Percentiles rank a stretch among this genome's conserved stretches.
Conservation (phyloP, 1,284 basidiomycete species). For the Limonomyces culmigenus region DNA sequence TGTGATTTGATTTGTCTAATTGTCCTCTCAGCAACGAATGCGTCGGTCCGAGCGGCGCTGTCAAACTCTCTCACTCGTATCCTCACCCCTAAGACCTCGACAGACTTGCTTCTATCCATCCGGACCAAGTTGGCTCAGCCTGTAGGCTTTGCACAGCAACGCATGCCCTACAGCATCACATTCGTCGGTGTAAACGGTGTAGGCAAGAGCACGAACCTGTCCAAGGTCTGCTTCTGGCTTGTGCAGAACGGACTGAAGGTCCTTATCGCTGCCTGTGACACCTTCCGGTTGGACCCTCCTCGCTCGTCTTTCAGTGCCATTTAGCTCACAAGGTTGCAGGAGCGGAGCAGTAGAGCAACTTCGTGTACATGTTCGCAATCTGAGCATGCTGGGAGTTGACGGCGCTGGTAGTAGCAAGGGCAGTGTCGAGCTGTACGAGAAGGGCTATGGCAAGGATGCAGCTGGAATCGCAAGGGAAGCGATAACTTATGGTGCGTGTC, state of each 20-base stretch:
- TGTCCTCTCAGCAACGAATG: slow-evolving; percentile 49
- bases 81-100: slow-evolving; percentile 91
- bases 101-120: slow-evolving; percentile 79
- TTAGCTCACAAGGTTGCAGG: slow-evolving; percentile 20
- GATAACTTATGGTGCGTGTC: slow-evolving; percentile 59
- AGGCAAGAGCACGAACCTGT: slow-evolving; percentile 95
- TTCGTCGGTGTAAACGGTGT: slow-evolving; percentile 99
- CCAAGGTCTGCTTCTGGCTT: slow-evolving; percentile 98
- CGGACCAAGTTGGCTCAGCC: slow-evolving; percentile 58
- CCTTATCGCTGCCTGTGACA: slow-evolving; percentile 96
- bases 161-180: slow-evolving; percentile 81
- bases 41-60: slow-evolving; percentile 72
- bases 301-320: slow-evolving; percentile 1
- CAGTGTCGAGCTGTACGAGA: slow-evolving; percentile 85
- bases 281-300: slow-evolving; percentile 82
- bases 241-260: slow-evolving; percentile 90
- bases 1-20: slow-evolving; percentile 5
- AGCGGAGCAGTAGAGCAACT: slow-evolving; percentile 97
- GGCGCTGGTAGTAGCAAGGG: slow-evolving; percentile 52
- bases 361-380: slow-evolving; percentile 88
- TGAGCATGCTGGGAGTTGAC: slow-evolving; percentile 73
- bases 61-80: slow-evolving; percentile 84
- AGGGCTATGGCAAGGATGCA: slow-evolving; percentile 96
- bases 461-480: slow-evolving; percentile 96
- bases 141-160: slow-evolving; percentile 51